Evolutionary conservation across 1,284 basidiomycete species (phyloP), one percentile per base, ranked within the genome.

Genomic region (Trametes hirsuta): DNA sequence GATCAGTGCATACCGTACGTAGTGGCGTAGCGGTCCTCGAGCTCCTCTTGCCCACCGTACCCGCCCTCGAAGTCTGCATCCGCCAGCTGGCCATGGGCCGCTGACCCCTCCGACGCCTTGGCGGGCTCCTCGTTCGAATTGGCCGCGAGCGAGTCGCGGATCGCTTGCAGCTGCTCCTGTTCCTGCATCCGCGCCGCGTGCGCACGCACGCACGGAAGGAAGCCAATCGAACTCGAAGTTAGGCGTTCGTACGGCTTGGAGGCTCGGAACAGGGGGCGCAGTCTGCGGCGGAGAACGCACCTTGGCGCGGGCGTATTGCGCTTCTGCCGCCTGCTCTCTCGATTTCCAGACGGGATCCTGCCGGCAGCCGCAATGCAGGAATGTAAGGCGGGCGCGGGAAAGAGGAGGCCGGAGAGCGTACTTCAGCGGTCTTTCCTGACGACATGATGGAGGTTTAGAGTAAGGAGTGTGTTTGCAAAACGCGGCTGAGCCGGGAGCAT

Each of bases 11-110:
- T 80, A 15, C 81, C 79, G 49, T 70, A 71, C 3, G 81, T 81
- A 1, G 79, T 83, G 3, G 79, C 79, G 57, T 81, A 80, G 36
- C 79, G 75, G 68, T 82, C 81, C 66, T 83, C 78, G 12, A 81
- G 71, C 39, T 81, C 79, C 66, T 81, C 80, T 66, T 79, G 79
- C 2, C 80, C 81, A 24, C 80, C 80, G 59, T 75, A 81, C 15
- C 81, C 81, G 42, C 77, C 79, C 70, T 82, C 81, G 48, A 79
- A 77, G 60, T 78, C 73, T 30, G 5, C 65, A 54, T 76, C 57
- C 42, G 42, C 40, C 36, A 52, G 14, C 15, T 41, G 21, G 8
- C 5, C 22, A 10, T 36, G 21, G 24, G 39, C 24, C 24, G 30
- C 5, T 1, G 18, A 18, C 18, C 18, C 18, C 30, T 25, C 30